phyloP scores from a whole-genome alignment of 345 rosid species.

The Balakata baccata region DNA sequence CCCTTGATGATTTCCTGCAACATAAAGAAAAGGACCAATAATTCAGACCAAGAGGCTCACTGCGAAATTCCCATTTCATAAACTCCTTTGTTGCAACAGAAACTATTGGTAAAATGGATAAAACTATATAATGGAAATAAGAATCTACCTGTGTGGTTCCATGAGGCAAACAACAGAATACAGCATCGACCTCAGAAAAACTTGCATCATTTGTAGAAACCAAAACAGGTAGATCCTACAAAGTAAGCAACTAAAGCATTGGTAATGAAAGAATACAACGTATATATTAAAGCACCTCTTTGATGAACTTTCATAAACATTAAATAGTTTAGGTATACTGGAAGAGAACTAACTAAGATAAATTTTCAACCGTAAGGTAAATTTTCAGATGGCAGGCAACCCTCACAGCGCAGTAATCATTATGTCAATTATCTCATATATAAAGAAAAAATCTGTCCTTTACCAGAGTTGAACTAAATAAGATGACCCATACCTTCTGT shows the following conservation, averaged over 20 bases:
- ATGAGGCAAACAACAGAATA: conserved; percentile 94
- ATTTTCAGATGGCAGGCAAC: neutral
- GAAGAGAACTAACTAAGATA: neutral
- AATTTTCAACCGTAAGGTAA: neutral
- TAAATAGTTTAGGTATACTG: too few species aligned
- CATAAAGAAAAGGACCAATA: neutral
- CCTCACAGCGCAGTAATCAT: neutral
- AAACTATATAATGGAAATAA: conserved; percentile 14
- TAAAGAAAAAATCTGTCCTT: too few species aligned
- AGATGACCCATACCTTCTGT: conserved; percentile 47
- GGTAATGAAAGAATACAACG: neutral
- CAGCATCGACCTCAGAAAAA: conserved; percentile 81
- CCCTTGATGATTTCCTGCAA: conserved; percentile 79
- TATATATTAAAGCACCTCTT: neutral
- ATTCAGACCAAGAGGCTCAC: neutral
- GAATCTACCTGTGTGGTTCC: conserved; percentile 83
- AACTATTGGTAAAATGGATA: neutral
- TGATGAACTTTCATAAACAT: neutral
- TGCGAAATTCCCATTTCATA: neutral
- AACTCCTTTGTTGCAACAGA: neutral
- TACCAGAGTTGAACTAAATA: neutral
- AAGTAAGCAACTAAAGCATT: conserved; percentile 17
- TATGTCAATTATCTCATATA: neutral
- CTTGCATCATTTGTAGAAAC: conserved; percentile 74
- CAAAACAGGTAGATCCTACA: conserved; percentile 75